phyloP scores from a whole-genome alignment of 2,329 filamentous ascomycete species.

The Epichloe scottii region DNA sequence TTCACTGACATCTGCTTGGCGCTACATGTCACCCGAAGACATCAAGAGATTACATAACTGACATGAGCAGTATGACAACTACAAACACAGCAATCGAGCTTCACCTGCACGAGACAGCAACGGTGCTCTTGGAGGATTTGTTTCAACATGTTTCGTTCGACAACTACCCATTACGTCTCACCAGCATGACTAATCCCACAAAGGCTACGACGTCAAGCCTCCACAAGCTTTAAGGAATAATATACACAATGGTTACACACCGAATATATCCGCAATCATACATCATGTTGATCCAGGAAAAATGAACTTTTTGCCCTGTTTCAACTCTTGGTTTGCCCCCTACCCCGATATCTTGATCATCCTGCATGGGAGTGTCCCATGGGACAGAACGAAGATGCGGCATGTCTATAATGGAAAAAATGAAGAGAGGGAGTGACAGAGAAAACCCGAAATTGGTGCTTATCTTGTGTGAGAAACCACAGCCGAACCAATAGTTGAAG shows the following conservation, averaged over 20 bases:
- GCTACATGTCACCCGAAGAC: too few species aligned
- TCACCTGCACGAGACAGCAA: too few species aligned
- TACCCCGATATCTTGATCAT: not conserved
- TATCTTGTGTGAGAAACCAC: not conserved
- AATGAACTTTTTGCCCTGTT: not conserved
- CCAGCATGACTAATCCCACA: not conserved
- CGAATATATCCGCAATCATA: slow-evolving; percentile 1
- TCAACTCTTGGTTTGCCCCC: not conserved
- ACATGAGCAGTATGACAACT: too few species aligned
- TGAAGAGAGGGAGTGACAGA: not conserved
- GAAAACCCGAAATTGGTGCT: not conserved
- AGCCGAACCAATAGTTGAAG: not conserved
- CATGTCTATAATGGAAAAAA: not conserved
- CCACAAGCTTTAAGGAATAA: not conserved
- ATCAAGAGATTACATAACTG: too few species aligned
- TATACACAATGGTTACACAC: slow-evolving; percentile 1
- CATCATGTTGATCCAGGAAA: not conserved
- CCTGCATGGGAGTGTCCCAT: not conserved
- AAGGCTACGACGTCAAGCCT: not conserved
- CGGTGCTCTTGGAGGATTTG: not conserved
- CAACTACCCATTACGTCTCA: slow-evolving; percentile 1
- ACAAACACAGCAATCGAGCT: too few species aligned
- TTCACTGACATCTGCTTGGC: too few species aligned
- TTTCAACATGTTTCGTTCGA: not conserved
- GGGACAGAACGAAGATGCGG: not conserved